Evolutionary conservation across 805 yeast genomes (phyloP), one percentile per base, ranked within the genome.

Genomic region (Lachancea kluyveri): DNA sequence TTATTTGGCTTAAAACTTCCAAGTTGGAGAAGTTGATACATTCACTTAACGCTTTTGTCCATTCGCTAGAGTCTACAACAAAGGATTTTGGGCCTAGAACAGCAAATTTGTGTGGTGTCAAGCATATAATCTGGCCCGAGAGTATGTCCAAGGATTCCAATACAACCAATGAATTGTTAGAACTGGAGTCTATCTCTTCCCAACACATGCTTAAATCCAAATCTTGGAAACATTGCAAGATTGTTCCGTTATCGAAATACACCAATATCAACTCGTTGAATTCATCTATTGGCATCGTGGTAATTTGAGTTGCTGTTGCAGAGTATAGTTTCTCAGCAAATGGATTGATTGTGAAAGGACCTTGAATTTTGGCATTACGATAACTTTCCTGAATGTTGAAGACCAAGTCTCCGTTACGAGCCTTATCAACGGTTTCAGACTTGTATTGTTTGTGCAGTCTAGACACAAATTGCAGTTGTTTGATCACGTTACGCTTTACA

Each of bases 281-380:
- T 1, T 39, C 32, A 5, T 50, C 57, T 21, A 60, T 48, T 3
- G 46, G 42, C 28, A 50, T 8, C 4, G 54, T 35, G 1, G 45
- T 25, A 6, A 73, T 45, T 19, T 60, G 62, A 5, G 52, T 37
- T 1, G 72, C 71, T 6, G 62, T 60, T 20, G 61, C 68, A 3
- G 59, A 61, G 47, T 79, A 77, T 3, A 79, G 50, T 8, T 47
- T 52, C 3, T 64, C 68, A 1, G 83, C 81, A 41, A 64, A 79
- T 3, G 83, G 81, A 18, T 57, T 48, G 9, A 76, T 57, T 1
- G 60, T 44, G 32, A 73, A 60, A 2, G 85, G 81, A 2, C 85
- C 85, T 45, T 70, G 76, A 4, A 60, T 36, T 4, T 40, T 28
- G 16, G 40, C 39, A 2, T 33, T 24, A 23, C 35, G 8, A 19